These are phyloP conservation scores for Endotrypanum monterogeii DNA, from an alignment of 208 protist species.

Conservation along the genomic window DNA sequence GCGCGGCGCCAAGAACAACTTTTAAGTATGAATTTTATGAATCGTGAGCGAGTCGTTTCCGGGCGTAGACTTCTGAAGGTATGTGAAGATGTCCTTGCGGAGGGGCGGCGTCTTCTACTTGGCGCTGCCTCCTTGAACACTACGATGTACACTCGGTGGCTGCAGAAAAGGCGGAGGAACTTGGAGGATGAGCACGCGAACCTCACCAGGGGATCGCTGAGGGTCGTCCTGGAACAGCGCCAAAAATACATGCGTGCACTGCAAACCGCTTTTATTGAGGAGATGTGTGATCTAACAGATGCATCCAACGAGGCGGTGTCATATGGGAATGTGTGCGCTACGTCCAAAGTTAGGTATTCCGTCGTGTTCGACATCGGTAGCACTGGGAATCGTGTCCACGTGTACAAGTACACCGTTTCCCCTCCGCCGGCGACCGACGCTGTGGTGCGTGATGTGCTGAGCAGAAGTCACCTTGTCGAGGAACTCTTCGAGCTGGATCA, in stretches of 20 bases:
- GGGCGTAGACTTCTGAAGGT: slow-evolving; percentile 11
- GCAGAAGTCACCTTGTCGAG: slow-evolving; percentile 40
- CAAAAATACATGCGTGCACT: slow-evolving; percentile 12
- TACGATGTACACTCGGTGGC: not conserved
- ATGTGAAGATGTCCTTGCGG: slow-evolving; percentile 12
- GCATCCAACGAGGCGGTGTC: not conserved
- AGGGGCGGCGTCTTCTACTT: not conserved
- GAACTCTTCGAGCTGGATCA: slow-evolving; percentile 63
- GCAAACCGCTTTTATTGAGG: slow-evolving; percentile 10
- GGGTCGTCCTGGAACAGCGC: slow-evolving; percentile 5
- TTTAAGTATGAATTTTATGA: not conserved
- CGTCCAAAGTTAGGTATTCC: slow-evolving; percentile 36
- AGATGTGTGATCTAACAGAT: not conserved
- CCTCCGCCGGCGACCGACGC: not conserved
- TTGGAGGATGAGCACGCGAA: slow-evolving; percentile 4
- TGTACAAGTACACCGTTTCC: slow-evolving; percentile 55
- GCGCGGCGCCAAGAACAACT: slow-evolving; percentile 5
- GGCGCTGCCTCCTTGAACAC: slow-evolving; percentile 5
- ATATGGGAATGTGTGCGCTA: not conserved
- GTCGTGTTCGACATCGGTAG: slow-evolving; percentile 91
- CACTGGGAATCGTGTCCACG: slow-evolving; percentile 85
- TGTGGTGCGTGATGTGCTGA: slow-evolving; percentile 1
- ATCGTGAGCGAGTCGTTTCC: slow-evolving; percentile 5
- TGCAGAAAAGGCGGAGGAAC: not conserved
- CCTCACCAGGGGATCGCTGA: not conserved